Conservation (phyloP, 768 basidiomycete species). For the Xerocomellus amylosporus region DNA sequence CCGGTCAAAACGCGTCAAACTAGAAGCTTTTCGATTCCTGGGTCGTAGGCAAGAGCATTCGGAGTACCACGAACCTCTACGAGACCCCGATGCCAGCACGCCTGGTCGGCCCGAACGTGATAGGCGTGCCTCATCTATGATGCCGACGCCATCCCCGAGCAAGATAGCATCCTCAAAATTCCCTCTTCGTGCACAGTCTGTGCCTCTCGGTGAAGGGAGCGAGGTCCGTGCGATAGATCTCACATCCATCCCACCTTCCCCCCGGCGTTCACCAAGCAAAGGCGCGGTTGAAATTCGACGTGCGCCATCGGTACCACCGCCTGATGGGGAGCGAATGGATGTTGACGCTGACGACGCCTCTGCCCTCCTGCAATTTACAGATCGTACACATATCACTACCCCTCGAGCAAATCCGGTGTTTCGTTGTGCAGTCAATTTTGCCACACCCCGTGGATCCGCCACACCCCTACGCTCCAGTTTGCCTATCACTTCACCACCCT, state of each 20-base stretch:
- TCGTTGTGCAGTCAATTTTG: constrained; percentile 27
- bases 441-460: constrained; percentile 22
- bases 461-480: not conserved
- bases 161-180: constrained; percentile 13
- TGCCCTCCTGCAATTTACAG: constrained; percentile 24
- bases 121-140: constrained; percentile 25
- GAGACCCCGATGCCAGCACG: constrained; percentile 12
- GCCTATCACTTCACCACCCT: constrained; percentile 28
- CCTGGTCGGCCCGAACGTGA: constrained; percentile 1
- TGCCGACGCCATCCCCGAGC: constrained; percentile 15
- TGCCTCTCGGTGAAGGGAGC: constrained; percentile 21
- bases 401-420: constrained; percentile 14
- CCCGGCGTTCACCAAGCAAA: constrained; percentile 26
- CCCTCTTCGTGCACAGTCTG: constrained; percentile 28
- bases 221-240: constrained; percentile 20
- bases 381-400: constrained; percentile 5
- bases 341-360: constrained; percentile 19
- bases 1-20: constrained; percentile 27
- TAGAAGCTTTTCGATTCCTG: constrained; percentile 16
- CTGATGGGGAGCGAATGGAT: constrained; percentile 23
- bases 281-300: constrained; percentile 21
- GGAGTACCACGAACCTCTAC: constrained; percentile 23
- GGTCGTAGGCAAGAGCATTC: constrained; percentile 11
- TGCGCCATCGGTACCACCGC: constrained; percentile 24
- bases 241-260: constrained; percentile 25